Conservation (phyloP, 2,329 filamentous ascomycete genomes). For the Hypoxylon sp. region DNA sequence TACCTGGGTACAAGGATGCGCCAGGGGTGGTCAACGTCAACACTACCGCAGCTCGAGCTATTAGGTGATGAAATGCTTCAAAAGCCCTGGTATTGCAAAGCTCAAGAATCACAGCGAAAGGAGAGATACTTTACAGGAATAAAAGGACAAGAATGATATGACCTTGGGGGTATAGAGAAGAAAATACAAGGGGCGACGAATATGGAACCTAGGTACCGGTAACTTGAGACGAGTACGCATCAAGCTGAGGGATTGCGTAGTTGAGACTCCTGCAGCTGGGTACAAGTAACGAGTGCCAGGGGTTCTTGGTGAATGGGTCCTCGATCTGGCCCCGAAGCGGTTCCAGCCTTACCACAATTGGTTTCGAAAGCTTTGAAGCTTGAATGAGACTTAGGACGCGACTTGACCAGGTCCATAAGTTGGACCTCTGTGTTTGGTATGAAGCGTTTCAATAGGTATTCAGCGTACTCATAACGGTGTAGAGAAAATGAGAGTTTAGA, state of each 20-base stretch:
- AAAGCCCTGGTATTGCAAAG: slow-evolving; percentile 16
- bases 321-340: slow-evolving; percentile 44
- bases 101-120: slow-evolving; percentile 19
- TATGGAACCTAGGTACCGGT: slow-evolving; percentile 28
- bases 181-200: slow-evolving; percentile 29
- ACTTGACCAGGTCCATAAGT: not conserved
- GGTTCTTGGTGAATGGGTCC: slow-evolving; percentile 34
- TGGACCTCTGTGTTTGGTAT: not conserved
- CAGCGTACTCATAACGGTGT: not conserved
- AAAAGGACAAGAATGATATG: slow-evolving; percentile 33
- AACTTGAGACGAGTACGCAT: slow-evolving; percentile 25
- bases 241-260: slow-evolving; percentile 17
- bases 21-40: slow-evolving; percentile 49
- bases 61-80: slow-evolving; percentile 26
- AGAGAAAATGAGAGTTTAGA: not conserved
- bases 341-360: slow-evolving; percentile 45
- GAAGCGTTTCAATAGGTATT: not conserved
- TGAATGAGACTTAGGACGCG: slow-evolving; percentile 19
- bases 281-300: slow-evolving; percentile 40
- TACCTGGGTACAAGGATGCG: slow-evolving; percentile 58
- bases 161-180: slow-evolving; percentile 27
- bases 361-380: slow-evolving; percentile 30
- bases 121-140: slow-evolving; percentile 16
- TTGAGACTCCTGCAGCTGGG: slow-evolving; percentile 19
- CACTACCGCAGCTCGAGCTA: slow-evolving; percentile 28